Conservation (phyloP, 768 basidiomycete genomes). For the Cyathus striatus region DNA sequence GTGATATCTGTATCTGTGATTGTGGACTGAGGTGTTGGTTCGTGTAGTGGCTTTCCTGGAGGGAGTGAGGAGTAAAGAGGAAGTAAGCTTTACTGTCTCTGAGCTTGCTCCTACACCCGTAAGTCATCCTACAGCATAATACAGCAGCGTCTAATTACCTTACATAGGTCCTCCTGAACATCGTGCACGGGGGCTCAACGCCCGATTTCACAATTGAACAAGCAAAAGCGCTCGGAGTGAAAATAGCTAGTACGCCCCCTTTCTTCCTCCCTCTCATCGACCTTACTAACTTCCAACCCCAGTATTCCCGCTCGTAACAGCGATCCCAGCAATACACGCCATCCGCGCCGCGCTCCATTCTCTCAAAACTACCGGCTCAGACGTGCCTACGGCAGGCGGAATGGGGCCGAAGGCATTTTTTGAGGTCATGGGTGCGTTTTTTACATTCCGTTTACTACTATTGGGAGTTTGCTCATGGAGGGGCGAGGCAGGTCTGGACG, state of each 20-base stretch:
- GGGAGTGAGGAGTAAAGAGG: constrained; percentile 41
- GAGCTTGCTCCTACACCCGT: constrained; percentile 37
- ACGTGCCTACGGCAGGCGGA: constrained; percentile 28
- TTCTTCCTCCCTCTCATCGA: neutral
- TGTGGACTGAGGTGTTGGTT: constrained; percentile 8
- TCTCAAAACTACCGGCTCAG: constrained; percentile 45
- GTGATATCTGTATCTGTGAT: neutral
- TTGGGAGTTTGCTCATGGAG: neutral
- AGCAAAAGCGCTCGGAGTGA: constrained; percentile 39
- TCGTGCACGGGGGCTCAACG: constrained; percentile 46
- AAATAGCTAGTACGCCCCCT: constrained; percentile 27
- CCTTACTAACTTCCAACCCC: constrained; percentile 1
- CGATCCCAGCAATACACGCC: constrained; percentile 42
- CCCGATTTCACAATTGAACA: constrained; percentile 44
- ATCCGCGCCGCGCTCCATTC: constrained; percentile 42
- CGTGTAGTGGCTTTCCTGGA: constrained; percentile 47
- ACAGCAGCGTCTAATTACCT: neutral
- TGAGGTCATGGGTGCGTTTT: constrained; percentile 38
- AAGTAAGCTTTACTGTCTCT: constrained; percentile 32
- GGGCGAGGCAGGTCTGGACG: constrained; percentile 13
- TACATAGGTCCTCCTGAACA: constrained; percentile 37
- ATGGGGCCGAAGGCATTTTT: constrained; percentile 51
- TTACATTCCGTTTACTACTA: neutral
- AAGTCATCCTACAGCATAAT: constrained; percentile 4
- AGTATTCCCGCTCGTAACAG: constrained; percentile 45